These are phyloP conservation scores for Epichloe typhina DNA, from an alignment of 2,329 filamentous ascomycete genomes.

Conservation along the genomic window DNA sequence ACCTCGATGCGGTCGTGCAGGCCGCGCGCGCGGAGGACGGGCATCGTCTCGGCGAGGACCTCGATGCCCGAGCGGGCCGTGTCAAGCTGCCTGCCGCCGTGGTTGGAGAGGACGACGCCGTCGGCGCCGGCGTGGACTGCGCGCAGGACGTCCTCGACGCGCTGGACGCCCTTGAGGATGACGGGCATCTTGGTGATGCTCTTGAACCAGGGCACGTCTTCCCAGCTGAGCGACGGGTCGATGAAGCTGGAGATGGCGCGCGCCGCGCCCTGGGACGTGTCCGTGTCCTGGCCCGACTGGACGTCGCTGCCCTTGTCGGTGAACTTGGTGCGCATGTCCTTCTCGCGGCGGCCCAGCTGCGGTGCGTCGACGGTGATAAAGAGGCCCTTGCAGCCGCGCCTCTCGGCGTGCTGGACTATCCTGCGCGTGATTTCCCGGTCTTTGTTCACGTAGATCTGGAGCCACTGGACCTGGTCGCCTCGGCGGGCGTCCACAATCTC, in stretches of 20 bases:
- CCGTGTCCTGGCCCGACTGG: slow-evolving; percentile 61
- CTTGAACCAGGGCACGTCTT: slow-evolving; percentile 86
- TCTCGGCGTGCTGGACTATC: slow-evolving; percentile 86
- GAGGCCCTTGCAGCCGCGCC: slow-evolving; percentile 80
- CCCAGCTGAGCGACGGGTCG: slow-evolving; percentile 86
- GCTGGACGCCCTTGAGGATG: slow-evolving; percentile 89
- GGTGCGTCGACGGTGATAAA: slow-evolving; percentile 99
- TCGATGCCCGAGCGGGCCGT: slow-evolving; percentile 83
- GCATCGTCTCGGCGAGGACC: slow-evolving; percentile 86
- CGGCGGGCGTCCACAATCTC: slow-evolving; percentile 77
- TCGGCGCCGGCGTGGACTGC: slow-evolving; percentile 74
- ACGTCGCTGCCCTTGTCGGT: slow-evolving; percentile 72
- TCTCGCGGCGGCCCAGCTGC: slow-evolving; percentile 86
- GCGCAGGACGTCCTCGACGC: slow-evolving; percentile 83
- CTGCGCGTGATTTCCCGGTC: slow-evolving; percentile 79
- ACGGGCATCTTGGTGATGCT: slow-evolving; percentile 90
- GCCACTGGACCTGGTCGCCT: slow-evolving; percentile 84
- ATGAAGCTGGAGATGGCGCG: slow-evolving; percentile 95
- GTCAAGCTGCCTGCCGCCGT: slow-evolving; percentile 88
- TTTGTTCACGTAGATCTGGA: slow-evolving; percentile 96
- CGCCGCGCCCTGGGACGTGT: slow-evolving; percentile 83
- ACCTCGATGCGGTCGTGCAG: slow-evolving; percentile 71
- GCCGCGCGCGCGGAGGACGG: slow-evolving; percentile 60
- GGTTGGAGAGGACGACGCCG: slow-evolving; percentile 89
- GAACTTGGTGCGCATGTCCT: slow-evolving; percentile 95